Evolutionary conservation across 2,329 filamentous ascomycete species (phyloP).

Genomic region (Amesomyces nigricolor): DNA sequence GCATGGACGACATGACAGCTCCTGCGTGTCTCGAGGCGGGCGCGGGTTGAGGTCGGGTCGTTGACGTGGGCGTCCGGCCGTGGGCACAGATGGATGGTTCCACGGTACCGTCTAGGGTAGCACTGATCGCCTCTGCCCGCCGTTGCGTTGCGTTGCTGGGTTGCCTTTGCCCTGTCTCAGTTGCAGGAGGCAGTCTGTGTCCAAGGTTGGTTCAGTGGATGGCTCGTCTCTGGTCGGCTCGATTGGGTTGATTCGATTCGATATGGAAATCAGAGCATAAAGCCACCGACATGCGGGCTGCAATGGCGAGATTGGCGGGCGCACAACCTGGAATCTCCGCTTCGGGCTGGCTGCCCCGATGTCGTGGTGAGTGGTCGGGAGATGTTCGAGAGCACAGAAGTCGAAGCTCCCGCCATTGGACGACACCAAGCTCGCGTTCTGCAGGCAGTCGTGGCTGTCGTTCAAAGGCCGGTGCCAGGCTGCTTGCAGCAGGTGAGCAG

Average conservation of each 20-base stretch:
- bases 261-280: slow-evolving; percentile 1
- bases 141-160: neutral
- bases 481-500: slow-evolving; percentile 21
- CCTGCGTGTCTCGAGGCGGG: slow-evolving; percentile 8
- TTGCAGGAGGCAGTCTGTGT: neutral
- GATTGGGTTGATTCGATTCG: slow-evolving; percentile 3
- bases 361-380: slow-evolving; percentile 14
- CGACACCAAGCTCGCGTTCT: slow-evolving; percentile 29
- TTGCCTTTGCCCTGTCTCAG: neutral
- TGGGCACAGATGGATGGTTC: slow-evolving; percentile 5
- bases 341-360: slow-evolving; percentile 13
- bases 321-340: slow-evolving; percentile 20
- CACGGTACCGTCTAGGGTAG: neutral
- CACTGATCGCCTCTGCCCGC: slow-evolving; percentile 1
- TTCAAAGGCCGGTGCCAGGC: slow-evolving; percentile 35
- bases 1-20: slow-evolving; percentile 14
- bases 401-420: slow-evolving; percentile 22
- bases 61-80: slow-evolving; percentile 15
- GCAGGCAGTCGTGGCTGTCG: slow-evolving; percentile 46
- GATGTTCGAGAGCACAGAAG: neutral
- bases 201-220: neutral
- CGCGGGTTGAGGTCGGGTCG: neutral
- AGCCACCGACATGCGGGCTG: slow-evolving; percentile 8
- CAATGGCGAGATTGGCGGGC: slow-evolving; percentile 22
- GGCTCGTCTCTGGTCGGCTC: neutral